Evolutionary conservation across 2,329 filamentous ascomycete genomes (phyloP), one percentile per base, ranked within the genome.

Genomic region (Hortaea sp.): DNA sequence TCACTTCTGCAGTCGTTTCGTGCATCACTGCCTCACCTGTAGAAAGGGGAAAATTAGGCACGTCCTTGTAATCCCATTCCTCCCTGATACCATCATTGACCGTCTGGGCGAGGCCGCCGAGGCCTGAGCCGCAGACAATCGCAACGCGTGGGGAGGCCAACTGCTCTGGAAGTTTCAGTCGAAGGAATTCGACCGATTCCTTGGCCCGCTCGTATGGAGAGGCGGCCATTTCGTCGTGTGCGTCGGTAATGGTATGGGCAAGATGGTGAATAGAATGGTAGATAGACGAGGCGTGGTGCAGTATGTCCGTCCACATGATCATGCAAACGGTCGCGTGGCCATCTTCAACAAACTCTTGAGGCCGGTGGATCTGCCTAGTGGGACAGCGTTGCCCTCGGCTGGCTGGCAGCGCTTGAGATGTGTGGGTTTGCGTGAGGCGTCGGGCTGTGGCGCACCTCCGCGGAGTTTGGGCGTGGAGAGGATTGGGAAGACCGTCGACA

Each of bases 101-200:
- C 3, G 74, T 76, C 47, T 76, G 68, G 48, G 73, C 77, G 32
- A 84, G 70, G 1, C 78, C 78, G 37, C 78, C 78, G 6, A 84
- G 64, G 3, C 80, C 79, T 42, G 78, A 81, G 30, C 79, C 79
- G 59, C 79, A 84, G 27, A 83, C 74, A 46, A 84, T 78, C 35
- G 77, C 80, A 50, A 82, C 71, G 47, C 70, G 69, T 7, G 79
- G 79, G 39, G 49, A 50, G 2, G 65, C 63, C 45, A 74, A 68
- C n/a, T 79, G 60, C 11, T 60, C 49, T 11, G 77, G 76, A n/a
- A 82, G 60, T 41, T 65, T 65, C 20, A 66, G 59, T 42, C 67
- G 70, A 20, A 82, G 61, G 54, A 72, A 75, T 11, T 64, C 56
- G 44, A 69, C 69, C 1, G 78, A 75, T 54, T 78, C 75, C 39